Conservation (phyloP, 805 yeast species). For the Lipomyces spencermartinsiae region DNA sequence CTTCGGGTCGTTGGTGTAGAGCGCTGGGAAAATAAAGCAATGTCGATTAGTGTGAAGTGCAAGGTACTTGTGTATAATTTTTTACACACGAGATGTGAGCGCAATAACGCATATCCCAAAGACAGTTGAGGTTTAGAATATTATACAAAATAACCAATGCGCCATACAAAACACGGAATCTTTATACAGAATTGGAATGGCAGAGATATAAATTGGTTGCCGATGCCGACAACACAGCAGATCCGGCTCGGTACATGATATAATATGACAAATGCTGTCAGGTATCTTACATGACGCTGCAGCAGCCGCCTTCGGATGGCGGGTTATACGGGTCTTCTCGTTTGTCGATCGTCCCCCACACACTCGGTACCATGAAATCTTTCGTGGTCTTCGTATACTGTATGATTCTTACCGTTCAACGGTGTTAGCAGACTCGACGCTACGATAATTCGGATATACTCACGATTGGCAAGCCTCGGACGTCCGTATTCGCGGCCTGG, state of each 20-base stretch:
- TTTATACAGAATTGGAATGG: too few relatives aligned
- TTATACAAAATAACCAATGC: not conserved
- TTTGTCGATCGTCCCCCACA: slow-evolving; percentile 36
- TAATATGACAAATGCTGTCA: not conserved
- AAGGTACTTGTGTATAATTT: too few relatives aligned
- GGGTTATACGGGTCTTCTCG: slow-evolving; percentile 38
- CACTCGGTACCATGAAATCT: slow-evolving; percentile 37
- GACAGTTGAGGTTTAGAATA: not conserved
- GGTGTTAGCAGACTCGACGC: not conserved
- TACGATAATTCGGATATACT: slow-evolving; percentile 1
- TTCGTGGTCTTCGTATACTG: slow-evolving; percentile 35
- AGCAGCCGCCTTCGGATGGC: slow-evolving; percentile 25
- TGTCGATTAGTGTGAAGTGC: too few relatives aligned
- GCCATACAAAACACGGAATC: not conserved
- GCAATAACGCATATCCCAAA: not conserved
- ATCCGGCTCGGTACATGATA: not conserved
- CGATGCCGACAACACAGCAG: too few relatives aligned
- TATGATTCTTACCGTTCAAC: slow-evolving; percentile 20
- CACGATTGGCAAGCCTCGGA: slow-evolving; percentile 31
- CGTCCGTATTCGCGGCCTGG: slow-evolving; percentile 23
- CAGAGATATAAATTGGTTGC: too few relatives aligned
- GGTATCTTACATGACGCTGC: slow-evolving; percentile 21
- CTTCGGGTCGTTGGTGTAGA: not conserved
- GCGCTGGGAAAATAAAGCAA: too few relatives aligned
- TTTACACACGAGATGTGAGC: too few relatives aligned